Base-by-base conservation (phyloP, 331 rosid species). In the Quercus lobata region DNA sequence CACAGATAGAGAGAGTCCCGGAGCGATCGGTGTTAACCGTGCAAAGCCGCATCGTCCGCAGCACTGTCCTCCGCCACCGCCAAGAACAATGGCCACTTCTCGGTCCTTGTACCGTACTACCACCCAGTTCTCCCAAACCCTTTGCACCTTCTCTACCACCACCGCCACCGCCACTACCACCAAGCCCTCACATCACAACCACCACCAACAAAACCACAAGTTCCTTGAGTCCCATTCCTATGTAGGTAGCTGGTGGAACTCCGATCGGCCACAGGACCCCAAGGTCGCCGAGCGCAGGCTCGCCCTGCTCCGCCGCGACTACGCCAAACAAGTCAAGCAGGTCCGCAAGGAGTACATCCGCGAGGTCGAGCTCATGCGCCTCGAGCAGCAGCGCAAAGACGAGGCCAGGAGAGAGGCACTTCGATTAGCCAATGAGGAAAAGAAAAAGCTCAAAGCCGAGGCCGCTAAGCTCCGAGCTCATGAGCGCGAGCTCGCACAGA, bases 271-370 rank as follows among this genome's bases (percentile, higher is more conserved):
- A 12, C 85, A 41, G 77, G 84, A 90, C 76, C 98, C 98, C 4
- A 82, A 85, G 87, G 97, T 91, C 27, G 98, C 97, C 32, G 84
- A 90, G 86, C 87, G 87, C 46, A 88, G 75, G 84, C 98, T 96
- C 4, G 90, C 90, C 2, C 69, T 22, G 65, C 90, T 96, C 25
- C 88, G 98, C 7, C 83, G 93, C 65, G 87, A 96, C 35, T 93
- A 93, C 24, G 93, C 96, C 44, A 96, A 90, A 85, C 93, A 93
- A 72, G 87, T 96, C 72, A 91, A 86, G 83, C 89, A 88, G 84
- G 72, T 90, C 69, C 91, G 97, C 69, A 96, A 91, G 92, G 87
- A 83, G 27, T 93, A 84, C 78, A 89, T 93, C 21, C 79, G 24
- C 2, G 98, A 93, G 81, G 93, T 91, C 49, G 97, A 96, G 71